Percentiles rank a stretch among this genome's conserved stretches.
Conservation (phyloP, 2,329 filamentous ascomycete species). For the Botrytis sinoallii region DNA sequence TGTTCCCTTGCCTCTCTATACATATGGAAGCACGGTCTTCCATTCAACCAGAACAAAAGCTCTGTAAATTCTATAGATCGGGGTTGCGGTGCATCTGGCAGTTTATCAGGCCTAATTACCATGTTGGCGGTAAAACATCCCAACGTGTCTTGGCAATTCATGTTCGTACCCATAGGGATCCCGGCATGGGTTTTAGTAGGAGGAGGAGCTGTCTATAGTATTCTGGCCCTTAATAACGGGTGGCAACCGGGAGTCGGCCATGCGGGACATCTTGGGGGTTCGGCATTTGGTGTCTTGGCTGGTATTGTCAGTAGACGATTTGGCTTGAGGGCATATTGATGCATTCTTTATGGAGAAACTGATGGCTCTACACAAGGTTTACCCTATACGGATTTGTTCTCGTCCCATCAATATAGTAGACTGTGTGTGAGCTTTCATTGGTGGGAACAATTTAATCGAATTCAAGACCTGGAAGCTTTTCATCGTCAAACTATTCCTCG, state of each 20-base stretch:
- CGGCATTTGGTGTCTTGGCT: constrained; percentile 9
- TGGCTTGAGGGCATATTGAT: not conserved
- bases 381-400: not conserved
- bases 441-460: not conserved
- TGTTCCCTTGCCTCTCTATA: constrained; percentile 1
- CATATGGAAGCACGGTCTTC: constrained; percentile 7
- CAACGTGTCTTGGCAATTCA: not conserved
- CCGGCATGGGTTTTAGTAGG: not conserved
- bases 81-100: constrained; percentile 15
- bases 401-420: not conserved
- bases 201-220: not conserved
- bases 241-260: constrained; percentile 4
- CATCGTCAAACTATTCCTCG: not conserved
- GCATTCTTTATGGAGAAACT: not conserved
- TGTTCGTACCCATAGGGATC: not conserved
- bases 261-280: constrained; percentile 16
- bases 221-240: constrained; percentile 5
- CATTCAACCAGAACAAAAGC: not conserved
- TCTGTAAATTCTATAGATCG: not conserved
- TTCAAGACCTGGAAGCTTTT: not conserved
- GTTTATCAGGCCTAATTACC: not conserved
- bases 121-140: not conserved
- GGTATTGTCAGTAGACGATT: not conserved
- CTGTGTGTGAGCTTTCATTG: not conserved
- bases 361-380: not conserved